These are phyloP conservation scores for Cryptosporidium canis DNA, from an alignment of 169 alveolate genomes.

Conservation along the genomic window DNA sequence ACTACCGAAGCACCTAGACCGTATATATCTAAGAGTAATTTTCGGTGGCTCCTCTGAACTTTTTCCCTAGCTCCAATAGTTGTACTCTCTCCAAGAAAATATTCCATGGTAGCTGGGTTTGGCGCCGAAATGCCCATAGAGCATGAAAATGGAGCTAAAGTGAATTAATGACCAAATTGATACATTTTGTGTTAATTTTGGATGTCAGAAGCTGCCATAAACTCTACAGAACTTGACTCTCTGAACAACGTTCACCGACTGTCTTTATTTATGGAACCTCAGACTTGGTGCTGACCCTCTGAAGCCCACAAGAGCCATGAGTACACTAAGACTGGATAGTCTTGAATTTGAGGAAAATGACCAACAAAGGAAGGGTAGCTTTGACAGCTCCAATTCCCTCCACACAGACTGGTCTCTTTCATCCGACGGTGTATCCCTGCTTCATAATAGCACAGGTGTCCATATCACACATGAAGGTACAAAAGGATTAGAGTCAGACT, in stretches of 20 bases:
- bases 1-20: too few relatives aligned
- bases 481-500: slow-evolving; percentile 42
- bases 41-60: too few relatives aligned
- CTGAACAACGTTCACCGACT: not conserved
- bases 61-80: too few relatives aligned
- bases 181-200: not conserved
- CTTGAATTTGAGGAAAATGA: slow-evolving; percentile 53
- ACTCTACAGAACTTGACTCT: not conserved
- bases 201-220: not conserved
- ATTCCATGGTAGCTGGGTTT: too few relatives aligned
- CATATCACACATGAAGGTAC: slow-evolving; percentile 68
- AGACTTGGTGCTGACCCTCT: not conserved
- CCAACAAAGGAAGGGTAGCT: not conserved
- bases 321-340: slow-evolving; percentile 45
- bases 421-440: slow-evolving; percentile 37
- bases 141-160: not conserved
- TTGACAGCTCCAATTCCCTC: slow-evolving; percentile 21
- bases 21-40: too few relatives aligned
- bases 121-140: too few relatives aligned
- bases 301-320: not conserved
- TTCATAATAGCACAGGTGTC: slow-evolving; percentile 68
- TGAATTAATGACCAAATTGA: not conserved
- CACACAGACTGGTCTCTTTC: slow-evolving; percentile 72
- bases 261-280: not conserved
- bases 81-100: too few relatives aligned